Conservation (phyloP, 306 rosid genomes). For the Carpinus fangiana region DNA sequence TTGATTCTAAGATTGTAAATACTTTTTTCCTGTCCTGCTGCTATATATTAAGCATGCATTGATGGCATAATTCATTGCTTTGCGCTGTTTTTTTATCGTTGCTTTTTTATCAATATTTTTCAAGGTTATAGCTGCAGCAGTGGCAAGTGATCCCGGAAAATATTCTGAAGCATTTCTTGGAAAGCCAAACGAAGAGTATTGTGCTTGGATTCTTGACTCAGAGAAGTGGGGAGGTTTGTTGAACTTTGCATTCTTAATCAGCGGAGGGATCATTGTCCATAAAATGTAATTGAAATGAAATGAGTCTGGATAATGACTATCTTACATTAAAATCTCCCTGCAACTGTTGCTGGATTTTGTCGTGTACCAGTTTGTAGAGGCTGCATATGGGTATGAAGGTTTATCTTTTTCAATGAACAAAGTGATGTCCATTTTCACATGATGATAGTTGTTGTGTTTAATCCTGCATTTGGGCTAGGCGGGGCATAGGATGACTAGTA, state of each 20-base stretch:
- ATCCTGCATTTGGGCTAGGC: neutral
- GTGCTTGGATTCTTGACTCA: constrained; percentile 87
- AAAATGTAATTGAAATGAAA: neutral
- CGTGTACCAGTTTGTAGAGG: constrained; percentile 5
- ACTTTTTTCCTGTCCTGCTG: neutral
- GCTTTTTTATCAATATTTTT: constrained; percentile 23
- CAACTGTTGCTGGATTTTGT: constrained; percentile 22
- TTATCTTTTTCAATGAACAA: neutral
- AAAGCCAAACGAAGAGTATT: constrained; percentile 80
- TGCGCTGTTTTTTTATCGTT: constrained; percentile 10
- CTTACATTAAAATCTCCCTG: neutral
- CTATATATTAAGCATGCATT: constrained; percentile 10
- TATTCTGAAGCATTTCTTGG: constrained; percentile 92
- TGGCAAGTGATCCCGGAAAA: constrained; percentile 77
- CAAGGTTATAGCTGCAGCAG: constrained; percentile 93
- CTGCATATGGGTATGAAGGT: constrained; percentile 10
- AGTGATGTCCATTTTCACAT: neutral
- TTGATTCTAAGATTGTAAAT: neutral
- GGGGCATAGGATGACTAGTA: constrained; percentile 3
- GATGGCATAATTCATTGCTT: constrained; percentile 4
- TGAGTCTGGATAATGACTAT: neutral
- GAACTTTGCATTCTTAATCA: constrained; percentile 8
- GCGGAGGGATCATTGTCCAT: neutral
- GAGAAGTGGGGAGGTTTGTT: constrained; percentile 98
- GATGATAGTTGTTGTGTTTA: neutral